These are phyloP conservation scores for Paramecium primaurelia DNA, from an alignment of 73 alveolate species.

Conservation along the genomic window DNA sequence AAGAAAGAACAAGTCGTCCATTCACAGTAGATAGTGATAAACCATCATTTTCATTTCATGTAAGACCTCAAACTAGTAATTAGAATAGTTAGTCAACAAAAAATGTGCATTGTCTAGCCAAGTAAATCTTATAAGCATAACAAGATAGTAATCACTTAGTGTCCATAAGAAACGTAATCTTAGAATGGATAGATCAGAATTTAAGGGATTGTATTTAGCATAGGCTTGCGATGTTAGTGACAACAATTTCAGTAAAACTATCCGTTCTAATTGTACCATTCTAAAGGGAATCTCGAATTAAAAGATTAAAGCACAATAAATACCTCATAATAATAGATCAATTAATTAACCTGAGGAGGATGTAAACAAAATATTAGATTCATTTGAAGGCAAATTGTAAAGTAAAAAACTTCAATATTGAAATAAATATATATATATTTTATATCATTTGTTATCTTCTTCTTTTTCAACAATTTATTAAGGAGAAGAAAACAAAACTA, in stretches of 20 bases:
- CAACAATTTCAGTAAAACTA: neutral
- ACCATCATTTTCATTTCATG: neutral
- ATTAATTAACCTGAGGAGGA: neutral
- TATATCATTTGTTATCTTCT: neutral
- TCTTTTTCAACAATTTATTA: neutral
- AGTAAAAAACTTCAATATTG: neutral
- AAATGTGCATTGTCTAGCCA: neutral
- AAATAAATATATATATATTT: neutral
- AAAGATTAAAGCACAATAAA: neutral
- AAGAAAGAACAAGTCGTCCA: neutral
- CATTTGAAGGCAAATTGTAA: neutral
- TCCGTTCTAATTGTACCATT: neutral
- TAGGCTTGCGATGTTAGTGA: neutral
- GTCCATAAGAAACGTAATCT: neutral
- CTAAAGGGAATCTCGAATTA: neutral
- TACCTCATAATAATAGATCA: neutral
- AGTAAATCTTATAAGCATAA: neutral
- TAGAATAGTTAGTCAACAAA: neutral
- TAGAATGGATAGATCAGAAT: conserved; percentile 5
- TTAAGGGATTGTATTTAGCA: conserved; percentile 34
- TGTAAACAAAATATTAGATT: conserved; percentile 1
- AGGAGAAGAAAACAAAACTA: neutral
- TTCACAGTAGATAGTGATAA: neutral
- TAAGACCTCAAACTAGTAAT: neutral
- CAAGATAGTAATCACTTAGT: neutral